A percentile compares a stretch with the other conserved stretches of the same genome.
phyloP scores from a whole-genome alignment of 2,329 filamentous ascomycete genomes.

The Metarhizium robertsii region DNA sequence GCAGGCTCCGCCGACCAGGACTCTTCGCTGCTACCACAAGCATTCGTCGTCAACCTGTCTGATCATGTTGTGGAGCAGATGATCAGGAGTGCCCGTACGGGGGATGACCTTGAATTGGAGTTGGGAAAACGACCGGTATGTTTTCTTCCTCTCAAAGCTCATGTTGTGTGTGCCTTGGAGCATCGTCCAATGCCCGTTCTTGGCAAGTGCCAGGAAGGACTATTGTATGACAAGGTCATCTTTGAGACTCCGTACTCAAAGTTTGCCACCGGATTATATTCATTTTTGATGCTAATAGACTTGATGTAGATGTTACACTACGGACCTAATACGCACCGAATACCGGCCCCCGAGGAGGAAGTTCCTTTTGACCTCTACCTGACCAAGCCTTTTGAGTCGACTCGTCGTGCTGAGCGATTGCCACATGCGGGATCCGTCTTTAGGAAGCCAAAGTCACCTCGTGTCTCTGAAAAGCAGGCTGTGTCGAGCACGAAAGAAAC shows the following conservation, averaged over 20 bases:
- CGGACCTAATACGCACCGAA: slow-evolving; percentile 38
- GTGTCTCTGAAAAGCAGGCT: slow-evolving; percentile 11
- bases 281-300: neutral
- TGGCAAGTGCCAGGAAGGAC: neutral
- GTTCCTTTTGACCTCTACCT: slow-evolving; percentile 48
- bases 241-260: slow-evolving; percentile 2
- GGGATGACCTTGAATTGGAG: slow-evolving; percentile 46
- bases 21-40: slow-evolving; percentile 40
- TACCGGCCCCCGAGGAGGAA: slow-evolving; percentile 34
- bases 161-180: neutral
- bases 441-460: slow-evolving; percentile 25
- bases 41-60: slow-evolving; percentile 48
- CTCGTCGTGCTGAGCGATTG: slow-evolving; percentile 36
- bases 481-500: slow-evolving; percentile 21
- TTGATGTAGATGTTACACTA: slow-evolving; percentile 41
- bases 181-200: neutral
- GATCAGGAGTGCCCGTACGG: slow-evolving; percentile 50
- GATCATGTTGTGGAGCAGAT: slow-evolving; percentile 52
- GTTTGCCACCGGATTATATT: slow-evolving; percentile 7
- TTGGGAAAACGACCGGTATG: slow-evolving; percentile 52
- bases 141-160: slow-evolving; percentile 9
- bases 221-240: neutral
- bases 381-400: slow-evolving; percentile 39
- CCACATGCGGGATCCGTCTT: slow-evolving; percentile 44
- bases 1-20: slow-evolving; percentile 37